Evolutionary conservation across 2,329 filamentous ascomycete species (phyloP), one percentile per base, ranked within the genome.

Genomic region (Talaromyces verruculosus): DNA sequence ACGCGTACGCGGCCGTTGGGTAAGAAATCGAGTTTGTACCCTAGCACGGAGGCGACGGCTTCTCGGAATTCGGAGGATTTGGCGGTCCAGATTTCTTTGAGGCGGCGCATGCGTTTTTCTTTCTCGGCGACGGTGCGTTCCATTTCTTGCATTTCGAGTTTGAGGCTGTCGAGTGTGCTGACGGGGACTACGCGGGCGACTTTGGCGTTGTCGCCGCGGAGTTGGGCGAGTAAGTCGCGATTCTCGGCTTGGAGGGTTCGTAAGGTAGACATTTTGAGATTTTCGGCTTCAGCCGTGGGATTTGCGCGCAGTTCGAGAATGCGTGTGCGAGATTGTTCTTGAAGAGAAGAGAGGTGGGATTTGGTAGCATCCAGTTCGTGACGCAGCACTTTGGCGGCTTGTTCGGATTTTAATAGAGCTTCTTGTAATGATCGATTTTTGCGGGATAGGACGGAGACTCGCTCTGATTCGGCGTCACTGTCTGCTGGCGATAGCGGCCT

Each of bases 1-100:
- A 97, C 92, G 37, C 92, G 89, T 79, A 97, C 96, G 73, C 96
- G 94, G 49, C 95, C 95, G 76, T 97, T 97, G n/a, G 93, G 93
- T 76, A 97, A 90, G 76, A 99, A 98, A 37, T 95, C 93, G 13
- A 98, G 88, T 63, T 94, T 94, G 90, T 93, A 99, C 0, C 95
- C 95, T 0, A 99, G 85, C 0, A 97, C 90, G 22, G 89, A 92
- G 69, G 93, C 93, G 66, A 99, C 93, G 37, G 93, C 92, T 79
- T 98, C 93, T 60, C 96, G 92, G 81, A 99, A 98, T 80, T 99
- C 95, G 72, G 91, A 88, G 0, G 91, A 93, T 77, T 98, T 99
- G 70, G 90, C 87, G 0, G 87, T 87, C 91, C 92, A 99, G 65
- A 98, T 95, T 74, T 97, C 91, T 72, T 96, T 96, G 13, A 98